phyloP scores from a whole-genome alignment of 345 rosid species.

The Eucalyptus brandiana region DNA sequence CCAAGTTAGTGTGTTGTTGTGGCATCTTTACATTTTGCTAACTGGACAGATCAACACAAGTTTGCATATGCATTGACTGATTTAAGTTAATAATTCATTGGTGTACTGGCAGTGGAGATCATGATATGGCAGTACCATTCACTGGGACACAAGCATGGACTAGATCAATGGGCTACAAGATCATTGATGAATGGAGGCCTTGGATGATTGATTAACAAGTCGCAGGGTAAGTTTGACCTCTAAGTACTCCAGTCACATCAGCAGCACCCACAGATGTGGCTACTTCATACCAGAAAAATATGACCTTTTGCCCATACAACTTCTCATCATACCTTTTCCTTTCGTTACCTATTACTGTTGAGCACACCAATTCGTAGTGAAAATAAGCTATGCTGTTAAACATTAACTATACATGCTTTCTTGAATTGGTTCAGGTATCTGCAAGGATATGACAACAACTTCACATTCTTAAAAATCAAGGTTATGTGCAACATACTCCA shows the following conservation, averaged over 20 bases:
- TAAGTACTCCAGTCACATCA: neutral
- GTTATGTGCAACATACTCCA: neutral
- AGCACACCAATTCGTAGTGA: neutral
- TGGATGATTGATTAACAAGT: constrained; percentile 1
- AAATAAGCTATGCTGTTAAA: neutral
- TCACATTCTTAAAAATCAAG: constrained; percentile 49
- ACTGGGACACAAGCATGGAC: constrained; percentile 8
- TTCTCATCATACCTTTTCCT: neutral
- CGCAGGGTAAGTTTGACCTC: neutral
- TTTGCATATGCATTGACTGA: neutral
- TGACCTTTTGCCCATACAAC: neutral
- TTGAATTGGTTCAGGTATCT: constrained; percentile 17
- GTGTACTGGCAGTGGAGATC: constrained; percentile 3
- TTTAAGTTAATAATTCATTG: neutral
- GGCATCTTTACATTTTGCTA: neutral
- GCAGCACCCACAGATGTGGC: neutral
- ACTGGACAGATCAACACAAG: neutral
- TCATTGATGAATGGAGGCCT: constrained; percentile 1
- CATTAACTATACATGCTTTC: neutral
- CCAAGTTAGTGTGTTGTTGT: neutral
- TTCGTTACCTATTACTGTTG: neutral
- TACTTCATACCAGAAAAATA: neutral
- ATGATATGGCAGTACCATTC: neutral
- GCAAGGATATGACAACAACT: constrained; percentile 38
- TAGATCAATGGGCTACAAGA: constrained; percentile 1